Base-by-base conservation (phyloP, 129 eudicot genomes). In the carrot (Daucus carota) region DNA sequence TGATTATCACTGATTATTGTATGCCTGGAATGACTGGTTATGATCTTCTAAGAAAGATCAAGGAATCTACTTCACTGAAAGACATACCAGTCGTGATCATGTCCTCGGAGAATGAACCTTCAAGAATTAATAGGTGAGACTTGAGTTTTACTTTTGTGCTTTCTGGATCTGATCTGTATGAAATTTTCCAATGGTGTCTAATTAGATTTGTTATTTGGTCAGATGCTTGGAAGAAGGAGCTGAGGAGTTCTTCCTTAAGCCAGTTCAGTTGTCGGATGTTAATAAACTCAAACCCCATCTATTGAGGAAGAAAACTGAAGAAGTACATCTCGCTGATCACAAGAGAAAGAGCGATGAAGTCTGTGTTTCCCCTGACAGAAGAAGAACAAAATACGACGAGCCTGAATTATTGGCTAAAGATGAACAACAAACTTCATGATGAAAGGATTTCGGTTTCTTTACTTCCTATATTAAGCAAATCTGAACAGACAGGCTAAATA, bases 41-140 rank as follows among this genome's bases (percentile, higher is more conserved):
- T 76, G 96, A 90, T 62, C 86, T 90, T 46, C 77, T 90, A 36
- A 82, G 86, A 75, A 90, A 90, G 76, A 80, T 90, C 41, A 90
- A 90, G 96, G 92, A 82, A 81, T 89, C 97, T 28, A 83, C 83
- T 73, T 75, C 57, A n/a, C 74, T 92, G 32, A 92, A 81, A 77
- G 97, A 89, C 83, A 92, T 92, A 72, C 97, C 97, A 52, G 97
- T 92, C 34, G 93, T 92, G 76, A 89, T 92, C 77, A 87, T 92
- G 96, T 92, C 97, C 24, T 89, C 96, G 20, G 97, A 92, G 78
- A 92, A 92, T 75, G 84, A 84, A 34, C 97, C 96, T 24, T 72
- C 96, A 16, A 89, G 96, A 78, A 92, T 92, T 44, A 89, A 81
- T 62, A 89, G 88, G 86, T 80, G 73, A 75, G 72, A 40, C 36